Conservation (phyloP, 1,284 basidiomycete genomes). For the Ustilago lituana region DNA sequence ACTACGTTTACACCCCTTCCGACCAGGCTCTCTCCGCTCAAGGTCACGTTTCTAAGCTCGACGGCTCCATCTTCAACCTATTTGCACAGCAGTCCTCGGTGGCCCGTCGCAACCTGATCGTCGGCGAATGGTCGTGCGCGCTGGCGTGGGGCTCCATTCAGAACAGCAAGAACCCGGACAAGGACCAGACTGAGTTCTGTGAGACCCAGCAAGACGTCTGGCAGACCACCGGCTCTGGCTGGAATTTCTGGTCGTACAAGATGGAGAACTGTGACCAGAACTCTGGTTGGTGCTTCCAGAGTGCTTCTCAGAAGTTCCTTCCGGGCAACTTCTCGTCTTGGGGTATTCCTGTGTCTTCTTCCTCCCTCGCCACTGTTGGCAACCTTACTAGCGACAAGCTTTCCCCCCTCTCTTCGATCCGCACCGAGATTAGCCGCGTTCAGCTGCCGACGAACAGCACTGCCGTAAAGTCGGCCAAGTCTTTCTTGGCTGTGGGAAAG, state of each 20-base stretch:
- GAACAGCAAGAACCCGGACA: slow-evolving; percentile 70
- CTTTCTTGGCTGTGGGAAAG: slow-evolving; percentile 12
- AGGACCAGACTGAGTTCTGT: slow-evolving; percentile 73
- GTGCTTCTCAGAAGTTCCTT: slow-evolving; percentile 49
- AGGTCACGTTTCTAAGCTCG: slow-evolving; percentile 59
- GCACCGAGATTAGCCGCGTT: slow-evolving; percentile 30
- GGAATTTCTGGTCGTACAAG: slow-evolving; percentile 78
- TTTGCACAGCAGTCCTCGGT: slow-evolving; percentile 30
- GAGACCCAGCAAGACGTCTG: slow-evolving; percentile 75
- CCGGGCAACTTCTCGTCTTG: slow-evolving; percentile 52
- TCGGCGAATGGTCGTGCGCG: slow-evolving; percentile 72
- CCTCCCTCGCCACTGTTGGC: slow-evolving; percentile 1
- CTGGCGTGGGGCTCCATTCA: slow-evolving; percentile 73
- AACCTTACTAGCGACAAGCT: slow-evolving; percentile 24
- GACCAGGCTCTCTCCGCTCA: slow-evolving; percentile 54
- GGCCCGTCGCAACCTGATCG: slow-evolving; percentile 73
- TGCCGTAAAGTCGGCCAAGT: slow-evolving; percentile 12
- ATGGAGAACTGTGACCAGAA: slow-evolving; percentile 65
- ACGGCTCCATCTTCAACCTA: slow-evolving; percentile 44
- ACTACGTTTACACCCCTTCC: slow-evolving; percentile 71
- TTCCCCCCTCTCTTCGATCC: slow-evolving; percentile 10
- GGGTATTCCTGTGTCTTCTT: slow-evolving; percentile 39
- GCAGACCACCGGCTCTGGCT: slow-evolving; percentile 74
- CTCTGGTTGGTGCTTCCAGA: slow-evolving; percentile 65
- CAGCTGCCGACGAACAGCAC: slow-evolving; percentile 20